Evolutionary conservation across 352 stramenopile genomes (phyloP).

Genomic region (Pythium dissimile): DNA sequence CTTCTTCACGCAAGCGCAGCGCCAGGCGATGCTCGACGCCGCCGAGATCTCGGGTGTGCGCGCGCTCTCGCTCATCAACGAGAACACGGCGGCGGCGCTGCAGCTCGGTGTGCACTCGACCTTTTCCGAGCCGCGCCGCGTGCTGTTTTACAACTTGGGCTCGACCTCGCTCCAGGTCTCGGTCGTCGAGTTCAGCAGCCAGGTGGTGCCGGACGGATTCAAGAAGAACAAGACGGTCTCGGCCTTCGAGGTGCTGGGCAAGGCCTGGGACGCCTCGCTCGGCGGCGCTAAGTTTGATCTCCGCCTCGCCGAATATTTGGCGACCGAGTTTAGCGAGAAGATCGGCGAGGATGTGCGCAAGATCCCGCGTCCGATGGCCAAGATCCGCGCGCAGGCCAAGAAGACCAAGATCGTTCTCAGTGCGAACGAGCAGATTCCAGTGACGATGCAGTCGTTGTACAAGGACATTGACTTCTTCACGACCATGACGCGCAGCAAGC

Average conservation of each 20-base stretch:
- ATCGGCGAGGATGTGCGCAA: slow-evolving; percentile 90
- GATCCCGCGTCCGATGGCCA: slow-evolving; percentile 90
- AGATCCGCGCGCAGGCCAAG: slow-evolving; percentile 93
- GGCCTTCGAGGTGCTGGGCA: slow-evolving; percentile 90
- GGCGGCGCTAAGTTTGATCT: slow-evolving; percentile 93
- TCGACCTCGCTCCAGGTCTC: slow-evolving; percentile 88
- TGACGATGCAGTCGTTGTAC: slow-evolving; percentile 93
- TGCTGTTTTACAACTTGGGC: slow-evolving; percentile 99
- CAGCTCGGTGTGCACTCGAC: slow-evolving; percentile 95
- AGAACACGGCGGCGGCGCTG: slow-evolving; percentile 96
- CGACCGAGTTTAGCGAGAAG: slow-evolving; percentile 92
- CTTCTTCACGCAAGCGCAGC: slow-evolving; percentile 95
- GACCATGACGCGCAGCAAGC: slow-evolving; percentile 86
- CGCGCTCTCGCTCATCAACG: slow-evolving; percentile 96
- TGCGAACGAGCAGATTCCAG: slow-evolving; percentile 96
- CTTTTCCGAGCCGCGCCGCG: slow-evolving; percentile 81
- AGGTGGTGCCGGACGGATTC: slow-evolving; percentile 78
- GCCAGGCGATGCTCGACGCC: slow-evolving; percentile 92
- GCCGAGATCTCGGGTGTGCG: slow-evolving; percentile 94
- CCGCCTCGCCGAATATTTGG: slow-evolving; percentile 91
- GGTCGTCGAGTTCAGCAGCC: slow-evolving; percentile 85
- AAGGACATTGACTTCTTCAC: slow-evolving; percentile 94
- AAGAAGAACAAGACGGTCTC: slow-evolving; percentile 93
- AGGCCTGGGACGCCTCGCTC: slow-evolving; percentile 92
- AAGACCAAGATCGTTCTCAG: slow-evolving; percentile 98